Evolutionary conservation across 257 asterid genomes (phyloP).

Genomic region (Solanum chiquidenum): DNA sequence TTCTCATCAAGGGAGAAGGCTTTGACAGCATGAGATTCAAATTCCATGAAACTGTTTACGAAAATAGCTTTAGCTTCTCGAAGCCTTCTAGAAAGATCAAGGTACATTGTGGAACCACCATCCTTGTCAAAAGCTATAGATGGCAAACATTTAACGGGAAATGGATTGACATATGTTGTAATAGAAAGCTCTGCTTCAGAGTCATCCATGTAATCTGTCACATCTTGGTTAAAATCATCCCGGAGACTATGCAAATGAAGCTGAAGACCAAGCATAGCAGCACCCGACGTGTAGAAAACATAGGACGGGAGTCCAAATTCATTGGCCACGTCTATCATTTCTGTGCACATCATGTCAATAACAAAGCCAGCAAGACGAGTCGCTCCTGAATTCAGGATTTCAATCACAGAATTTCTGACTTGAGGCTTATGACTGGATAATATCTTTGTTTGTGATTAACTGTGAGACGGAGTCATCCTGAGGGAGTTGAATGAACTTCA

Average conservation of each 20-base stretch:
- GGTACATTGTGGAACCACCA: background rate
- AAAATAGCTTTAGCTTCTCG: too few relatives aligned
- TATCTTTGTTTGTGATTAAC: background rate
- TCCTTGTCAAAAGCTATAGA: background rate
- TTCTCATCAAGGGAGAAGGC: background rate
- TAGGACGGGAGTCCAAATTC: slow-evolving; percentile 7
- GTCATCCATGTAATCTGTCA: background rate
- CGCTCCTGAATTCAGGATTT: background rate
- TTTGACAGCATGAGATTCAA: slow-evolving; percentile 20
- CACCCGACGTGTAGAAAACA: slow-evolving; percentile 12
- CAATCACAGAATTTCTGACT: background rate
- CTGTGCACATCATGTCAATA: slow-evolving; percentile 3
- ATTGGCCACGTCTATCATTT: slow-evolving; percentile 5
- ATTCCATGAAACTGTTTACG: slow-evolving; percentile 40
- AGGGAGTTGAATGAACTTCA: background rate
- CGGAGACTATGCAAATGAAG: slow-evolving; percentile 5
- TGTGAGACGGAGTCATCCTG: background rate
- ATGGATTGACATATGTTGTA: slow-evolving; percentile 3
- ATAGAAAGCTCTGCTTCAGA: background rate
- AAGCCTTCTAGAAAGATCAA: background rate
- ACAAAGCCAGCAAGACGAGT: background rate
- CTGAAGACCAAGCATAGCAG: slow-evolving; percentile 7
- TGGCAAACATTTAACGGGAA: slow-evolving; percentile 19
- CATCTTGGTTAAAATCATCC: background rate
- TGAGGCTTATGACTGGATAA: background rate